Base-by-base conservation (phyloP, 2,329 filamentous ascomycete genomes). In the Verticillium nubilum region DNA sequence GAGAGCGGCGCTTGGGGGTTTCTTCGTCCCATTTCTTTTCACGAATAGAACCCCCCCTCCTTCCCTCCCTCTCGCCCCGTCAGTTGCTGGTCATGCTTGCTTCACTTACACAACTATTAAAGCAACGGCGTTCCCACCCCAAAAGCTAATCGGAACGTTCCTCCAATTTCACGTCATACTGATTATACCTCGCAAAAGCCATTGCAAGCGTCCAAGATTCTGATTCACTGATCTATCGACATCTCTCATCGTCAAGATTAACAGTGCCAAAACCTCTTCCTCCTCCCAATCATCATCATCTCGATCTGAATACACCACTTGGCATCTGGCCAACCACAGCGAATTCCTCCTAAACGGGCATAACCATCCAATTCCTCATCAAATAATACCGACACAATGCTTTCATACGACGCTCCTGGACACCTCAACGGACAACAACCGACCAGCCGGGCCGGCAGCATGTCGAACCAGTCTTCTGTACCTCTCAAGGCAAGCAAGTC, bases 331-430 rank as follows among this genome's bases (percentile, higher is more conserved):
- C 29, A 31, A 31, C 5, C 9, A 31, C 13, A 10, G 29, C 29
- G 23, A 25, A n/a, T n/a, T 23, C 4, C 12, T 9, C 17, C 19
- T 19, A 6, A n/a, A 47, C 19, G 9, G 12, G 7, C 42, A 7
- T 12, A 12, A 6, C 2, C 6, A 25, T 23, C n/a, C n/a, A 7
- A 12, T 19, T 6, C 19, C n/a, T 23, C 5, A 25, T 25, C n/a
- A 47, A 12, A 47, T 23, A n/a, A 23, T 7, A 28, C n/a, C 28
- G 25, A 54, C 53, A 64, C 63, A 56, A 84, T 84, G 81, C 72
- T 84, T 59, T 81, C 81, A 56, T 81, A 79, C 72, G 78, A 83
- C 64, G 68, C 74, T 52, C 73, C 78, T 50, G 69, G 79, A 63
- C 68, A 79, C 62, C 67, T 80, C 60, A 76, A 78, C 63, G 77